These are phyloP conservation scores for Erysiphe neolycopersici DNA, from an alignment of 2,329 filamentous ascomycete species.

Conservation along the genomic window DNA sequence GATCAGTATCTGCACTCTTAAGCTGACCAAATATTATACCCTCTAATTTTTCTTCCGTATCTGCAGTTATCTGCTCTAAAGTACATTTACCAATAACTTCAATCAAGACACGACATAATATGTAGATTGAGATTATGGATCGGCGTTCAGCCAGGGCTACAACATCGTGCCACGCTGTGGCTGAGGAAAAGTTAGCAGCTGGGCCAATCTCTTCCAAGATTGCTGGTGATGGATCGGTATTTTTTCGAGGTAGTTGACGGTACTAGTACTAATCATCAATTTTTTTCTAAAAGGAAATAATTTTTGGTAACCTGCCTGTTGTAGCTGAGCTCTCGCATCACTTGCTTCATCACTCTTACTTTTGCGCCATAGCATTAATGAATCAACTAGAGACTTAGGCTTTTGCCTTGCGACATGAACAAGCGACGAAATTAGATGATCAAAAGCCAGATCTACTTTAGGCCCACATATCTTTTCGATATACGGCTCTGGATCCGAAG, in stretches of 20 bases:
- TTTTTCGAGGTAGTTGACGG: constrained; percentile 30
- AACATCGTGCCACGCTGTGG: constrained; percentile 33
- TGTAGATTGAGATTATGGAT: constrained; percentile 85
- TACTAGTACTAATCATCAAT: constrained; percentile 1
- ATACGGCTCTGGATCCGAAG: constrained; percentile 54
- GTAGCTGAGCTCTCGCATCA: constrained; percentile 31
- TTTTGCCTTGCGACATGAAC: constrained; percentile 87
- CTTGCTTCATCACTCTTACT: constrained; percentile 76
- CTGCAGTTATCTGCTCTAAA: constrained; percentile 52
- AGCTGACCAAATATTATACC: constrained; percentile 93
- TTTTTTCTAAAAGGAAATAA: neutral
- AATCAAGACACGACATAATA: constrained; percentile 76
- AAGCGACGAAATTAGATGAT: constrained; percentile 77
- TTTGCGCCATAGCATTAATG: constrained; percentile 95
- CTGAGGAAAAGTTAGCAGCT: constrained; percentile 7
- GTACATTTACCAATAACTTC: constrained; percentile 85
- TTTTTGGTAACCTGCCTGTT: constrained; percentile 17
- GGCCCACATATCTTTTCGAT: constrained; percentile 80
- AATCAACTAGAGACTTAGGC: constrained; percentile 85
- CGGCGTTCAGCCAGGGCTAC: constrained; percentile 62
- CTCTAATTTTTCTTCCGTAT: constrained; percentile 85
- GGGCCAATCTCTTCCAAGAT: constrained; percentile 5
- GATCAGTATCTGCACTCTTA: constrained; percentile 63
- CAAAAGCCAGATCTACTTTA: constrained; percentile 66
- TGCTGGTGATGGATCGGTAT: constrained; percentile 35